Conservation (phyloP, 805 yeast genomes). For the Kodamaea hsintzibuensis region DNA sequence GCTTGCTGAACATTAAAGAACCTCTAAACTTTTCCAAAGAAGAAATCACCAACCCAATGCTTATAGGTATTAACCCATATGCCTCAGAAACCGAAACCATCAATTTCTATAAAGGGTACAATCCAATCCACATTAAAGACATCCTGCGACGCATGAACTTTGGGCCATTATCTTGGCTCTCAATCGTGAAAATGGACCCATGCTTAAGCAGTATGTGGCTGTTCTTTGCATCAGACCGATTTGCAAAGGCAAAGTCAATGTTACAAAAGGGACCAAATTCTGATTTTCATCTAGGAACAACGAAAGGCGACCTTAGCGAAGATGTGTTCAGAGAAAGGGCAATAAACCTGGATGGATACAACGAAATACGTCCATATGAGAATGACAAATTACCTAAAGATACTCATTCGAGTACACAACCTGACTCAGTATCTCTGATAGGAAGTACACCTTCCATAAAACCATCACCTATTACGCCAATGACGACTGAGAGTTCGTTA, state of each 20-base stretch:
- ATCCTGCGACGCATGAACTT: constrained; percentile 42
- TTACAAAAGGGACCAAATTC: neutral
- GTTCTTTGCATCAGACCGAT: neutral
- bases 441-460: neutral
- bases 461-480: neutral
- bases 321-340: constrained; percentile 24
- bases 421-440: neutral
- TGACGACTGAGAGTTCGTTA: neutral
- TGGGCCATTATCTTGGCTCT: constrained; percentile 55
- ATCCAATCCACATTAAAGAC: constrained; percentile 43
- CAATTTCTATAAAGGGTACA: constrained; percentile 42
- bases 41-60: constrained; percentile 6
- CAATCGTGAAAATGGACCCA: constrained; percentile 50
- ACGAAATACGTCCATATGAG: constrained; percentile 22
- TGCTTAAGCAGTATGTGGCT: constrained; percentile 10
- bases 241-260: constrained; percentile 1
- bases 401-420: constrained; percentile 4
- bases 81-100: constrained; percentile 31
- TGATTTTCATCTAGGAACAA: neutral
- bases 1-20: neutral
- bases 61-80: constrained; percentile 26
- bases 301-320: constrained; percentile 13
- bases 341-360: constrained; percentile 24
- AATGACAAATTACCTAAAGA: neutral
- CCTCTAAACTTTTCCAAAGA: neutral